These are phyloP conservation scores for Phlegmacium glaucopus DNA, from an alignment of 768 basidiomycete species.

Conservation along the genomic window DNA sequence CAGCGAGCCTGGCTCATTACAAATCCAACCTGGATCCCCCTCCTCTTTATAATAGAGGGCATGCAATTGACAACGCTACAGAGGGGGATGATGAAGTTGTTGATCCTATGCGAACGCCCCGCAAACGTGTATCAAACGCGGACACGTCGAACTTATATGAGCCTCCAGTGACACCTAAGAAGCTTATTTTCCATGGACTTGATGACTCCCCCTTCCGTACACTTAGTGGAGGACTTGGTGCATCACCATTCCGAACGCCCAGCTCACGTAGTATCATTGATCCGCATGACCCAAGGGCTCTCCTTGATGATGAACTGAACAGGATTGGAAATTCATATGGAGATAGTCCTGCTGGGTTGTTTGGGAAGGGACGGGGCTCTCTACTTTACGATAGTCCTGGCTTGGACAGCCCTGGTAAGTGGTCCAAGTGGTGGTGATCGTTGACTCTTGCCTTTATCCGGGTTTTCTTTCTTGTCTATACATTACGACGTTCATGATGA, in stretches of 20 bases:
- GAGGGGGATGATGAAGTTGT: slow-evolving; percentile 19
- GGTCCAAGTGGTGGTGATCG: slow-evolving; percentile 29
- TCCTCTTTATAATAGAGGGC: slow-evolving; percentile 31
- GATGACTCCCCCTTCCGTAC: slow-evolving; percentile 39
- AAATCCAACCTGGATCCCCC: slow-evolving; percentile 69
- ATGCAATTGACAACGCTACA: slow-evolving; percentile 17
- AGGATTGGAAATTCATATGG: slow-evolving; percentile 39
- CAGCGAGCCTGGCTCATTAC: slow-evolving; percentile 62
- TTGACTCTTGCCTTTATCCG: not conserved
- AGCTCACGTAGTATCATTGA: slow-evolving; percentile 54
- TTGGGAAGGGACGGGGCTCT: slow-evolving; percentile 50
- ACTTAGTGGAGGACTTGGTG: slow-evolving; percentile 17
- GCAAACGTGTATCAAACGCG: slow-evolving; percentile 26
- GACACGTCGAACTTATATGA: slow-evolving; percentile 17
- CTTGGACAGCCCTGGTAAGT: slow-evolving; percentile 25
- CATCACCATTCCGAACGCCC: slow-evolving; percentile 44
- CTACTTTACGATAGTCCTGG: slow-evolving; percentile 77
- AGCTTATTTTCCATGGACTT: slow-evolving; percentile 33
- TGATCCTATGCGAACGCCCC: slow-evolving; percentile 37
- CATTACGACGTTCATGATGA: not conserved
- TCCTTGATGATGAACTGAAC: slow-evolving; percentile 73
- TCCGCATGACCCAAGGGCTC: slow-evolving; percentile 64
- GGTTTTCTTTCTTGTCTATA: not conserved
- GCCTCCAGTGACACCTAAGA: slow-evolving; percentile 36
- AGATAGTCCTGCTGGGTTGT: slow-evolving; percentile 68